A percentile compares a stretch with the other conserved stretches of the same genome.
phyloP scores from a whole-genome alignment of 2,329 filamentous ascomycete genomes.

The Orbilia quercus region DNA sequence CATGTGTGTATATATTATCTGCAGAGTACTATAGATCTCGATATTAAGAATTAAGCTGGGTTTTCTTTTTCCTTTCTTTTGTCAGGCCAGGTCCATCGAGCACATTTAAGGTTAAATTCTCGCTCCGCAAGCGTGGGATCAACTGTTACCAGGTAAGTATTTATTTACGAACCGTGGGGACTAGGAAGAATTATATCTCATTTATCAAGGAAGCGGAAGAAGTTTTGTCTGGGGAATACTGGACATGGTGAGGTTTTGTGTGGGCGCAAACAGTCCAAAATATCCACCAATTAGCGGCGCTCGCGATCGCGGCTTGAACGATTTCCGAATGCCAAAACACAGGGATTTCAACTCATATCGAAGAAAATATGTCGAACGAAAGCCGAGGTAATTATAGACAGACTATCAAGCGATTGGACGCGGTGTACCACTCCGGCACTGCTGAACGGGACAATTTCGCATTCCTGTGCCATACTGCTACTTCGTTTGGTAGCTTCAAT shows the following conservation, averaged over 20 bases:
- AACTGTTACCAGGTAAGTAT: constrained; percentile 53
- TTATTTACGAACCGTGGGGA: constrained; percentile 46
- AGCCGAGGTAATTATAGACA: background rate
- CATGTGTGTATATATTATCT: constrained; percentile 39
- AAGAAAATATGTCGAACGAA: no score
- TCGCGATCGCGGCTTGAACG: constrained; percentile 2
- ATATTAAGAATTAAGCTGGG: no score
- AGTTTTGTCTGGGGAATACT: constrained; percentile 23
- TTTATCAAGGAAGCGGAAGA: constrained; percentile 44
- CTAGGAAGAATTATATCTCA: constrained; percentile 53
- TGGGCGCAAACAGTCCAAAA: constrained; percentile 30
- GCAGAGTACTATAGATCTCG: constrained; percentile 5
- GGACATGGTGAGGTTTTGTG: constrained; percentile 22
- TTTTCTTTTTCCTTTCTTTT: no score
- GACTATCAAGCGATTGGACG: no score
- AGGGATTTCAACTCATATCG: no score
- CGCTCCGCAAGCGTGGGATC: constrained; percentile 43
- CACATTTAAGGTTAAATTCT: constrained; percentile 46
- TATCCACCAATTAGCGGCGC: constrained; percentile 50
- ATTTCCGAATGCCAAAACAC: background rate
- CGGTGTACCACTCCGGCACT: no score
- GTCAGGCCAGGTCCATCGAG: no score
- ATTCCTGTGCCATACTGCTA: constrained; percentile 20
- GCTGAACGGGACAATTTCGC: background rate
- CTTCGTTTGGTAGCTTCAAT: constrained; percentile 17